Evolutionary conservation across 176 grass and related monocot genomes (phyloP).

Genomic region (Musa beccarii): DNA sequence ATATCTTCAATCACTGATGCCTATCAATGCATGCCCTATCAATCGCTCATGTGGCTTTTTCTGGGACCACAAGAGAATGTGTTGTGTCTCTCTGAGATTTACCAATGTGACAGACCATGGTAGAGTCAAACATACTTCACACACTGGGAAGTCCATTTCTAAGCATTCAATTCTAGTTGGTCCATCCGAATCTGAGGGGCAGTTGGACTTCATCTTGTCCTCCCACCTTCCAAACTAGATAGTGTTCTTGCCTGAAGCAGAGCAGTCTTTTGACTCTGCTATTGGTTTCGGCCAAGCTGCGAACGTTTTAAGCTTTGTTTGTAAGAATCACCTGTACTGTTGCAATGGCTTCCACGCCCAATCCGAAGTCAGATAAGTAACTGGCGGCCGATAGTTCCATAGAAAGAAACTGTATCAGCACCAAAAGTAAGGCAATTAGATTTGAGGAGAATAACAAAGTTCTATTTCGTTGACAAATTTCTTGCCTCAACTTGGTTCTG

Average conservation of each 20-base stretch:
- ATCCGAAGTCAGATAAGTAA: conserved; percentile 3
- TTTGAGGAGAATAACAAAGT: background rate
- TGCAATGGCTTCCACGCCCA: background rate
- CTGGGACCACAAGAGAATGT: background rate
- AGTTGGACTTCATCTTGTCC: background rate
- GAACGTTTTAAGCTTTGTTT: background rate
- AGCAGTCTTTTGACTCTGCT: background rate
- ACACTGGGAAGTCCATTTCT: background rate
- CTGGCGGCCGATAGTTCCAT: conserved; percentile 17
- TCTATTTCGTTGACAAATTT: background rate
- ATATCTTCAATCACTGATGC: background rate
- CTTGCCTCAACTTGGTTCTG: conserved; percentile 26
- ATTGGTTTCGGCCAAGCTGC: background rate
- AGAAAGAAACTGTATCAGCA: conserved; percentile 15
- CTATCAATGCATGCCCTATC: background rate
- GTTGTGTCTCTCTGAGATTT: background rate
- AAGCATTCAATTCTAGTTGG: background rate
- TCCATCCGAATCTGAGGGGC: background rate
- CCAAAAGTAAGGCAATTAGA: background rate
- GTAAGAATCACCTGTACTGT: background rate
- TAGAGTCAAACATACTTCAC: background rate
- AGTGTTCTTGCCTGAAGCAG: background rate
- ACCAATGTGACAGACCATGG: background rate
- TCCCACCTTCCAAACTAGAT: background rate
- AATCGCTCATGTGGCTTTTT: background rate